phyloP scores from a whole-genome alignment of 164 flowering plant species.

The Liriodendron chinense region DNA sequence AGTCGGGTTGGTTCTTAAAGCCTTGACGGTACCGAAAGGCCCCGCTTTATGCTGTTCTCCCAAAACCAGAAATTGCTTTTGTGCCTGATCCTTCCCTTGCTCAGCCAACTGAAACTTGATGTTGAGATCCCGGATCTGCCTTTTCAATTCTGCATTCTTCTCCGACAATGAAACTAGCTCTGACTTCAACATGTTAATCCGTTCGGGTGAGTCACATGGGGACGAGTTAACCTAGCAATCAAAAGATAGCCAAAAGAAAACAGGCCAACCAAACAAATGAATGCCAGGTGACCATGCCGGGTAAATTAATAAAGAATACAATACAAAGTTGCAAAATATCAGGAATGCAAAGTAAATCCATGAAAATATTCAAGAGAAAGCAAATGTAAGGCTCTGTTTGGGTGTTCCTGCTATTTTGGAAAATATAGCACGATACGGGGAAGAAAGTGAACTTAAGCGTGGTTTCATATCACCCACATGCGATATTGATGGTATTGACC shows the following conservation, averaged over 20 bases:
- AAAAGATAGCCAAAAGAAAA: not conserved
- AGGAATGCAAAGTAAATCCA: not conserved
- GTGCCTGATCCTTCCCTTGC: slow-evolving; percentile 53
- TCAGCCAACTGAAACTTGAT: slow-evolving; percentile 63
- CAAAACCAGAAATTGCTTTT: slow-evolving; percentile 46
- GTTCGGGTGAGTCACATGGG: slow-evolving; percentile 62
- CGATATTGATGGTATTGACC: too few relatives aligned
- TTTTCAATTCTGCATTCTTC: slow-evolving; percentile 43
- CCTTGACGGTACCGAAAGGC: slow-evolving; percentile 88
- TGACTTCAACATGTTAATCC: slow-evolving; percentile 45
- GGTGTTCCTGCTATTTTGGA: too few relatives aligned
- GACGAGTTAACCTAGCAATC: slow-evolving; percentile 40
- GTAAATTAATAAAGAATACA: not conserved
- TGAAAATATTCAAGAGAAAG: not conserved
- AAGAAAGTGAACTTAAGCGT: too few relatives aligned
- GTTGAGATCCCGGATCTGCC: slow-evolving; percentile 16
- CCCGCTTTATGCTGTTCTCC: slow-evolving; percentile 71
- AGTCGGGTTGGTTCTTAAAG: slow-evolving; percentile 69
- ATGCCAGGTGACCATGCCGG: not conserved
- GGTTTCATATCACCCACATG: too few relatives aligned
- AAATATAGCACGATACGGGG: too few relatives aligned
- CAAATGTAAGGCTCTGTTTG: not conserved
- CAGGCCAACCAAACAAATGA: too few relatives aligned
- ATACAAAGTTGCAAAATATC: not conserved
- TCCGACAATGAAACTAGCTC: slow-evolving; percentile 44